A percentile compares a stretch with the other conserved stretches of the same genome.
phyloP scores from a whole-genome alignment of 306 rosid species.

The Mucuna pruriens region DNA sequence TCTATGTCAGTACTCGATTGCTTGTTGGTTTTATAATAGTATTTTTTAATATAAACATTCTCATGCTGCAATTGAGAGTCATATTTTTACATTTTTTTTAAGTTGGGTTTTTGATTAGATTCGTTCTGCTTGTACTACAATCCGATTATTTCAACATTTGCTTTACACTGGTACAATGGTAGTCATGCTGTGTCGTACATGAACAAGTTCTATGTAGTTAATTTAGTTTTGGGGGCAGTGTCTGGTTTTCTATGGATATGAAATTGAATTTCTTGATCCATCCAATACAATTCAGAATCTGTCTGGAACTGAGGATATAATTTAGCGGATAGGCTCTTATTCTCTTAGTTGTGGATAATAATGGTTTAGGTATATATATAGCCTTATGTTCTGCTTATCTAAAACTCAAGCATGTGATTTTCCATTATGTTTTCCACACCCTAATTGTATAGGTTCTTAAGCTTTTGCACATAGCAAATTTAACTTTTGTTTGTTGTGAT shows the following conservation, averaged over 20 bases:
- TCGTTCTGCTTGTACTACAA: neutral
- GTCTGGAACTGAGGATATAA: neutral
- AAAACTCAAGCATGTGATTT: too few species aligned
- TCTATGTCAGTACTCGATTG: slow-evolving; percentile 1
- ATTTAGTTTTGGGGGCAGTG: neutral
- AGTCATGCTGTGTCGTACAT: neutral
- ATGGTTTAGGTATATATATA: too few species aligned
- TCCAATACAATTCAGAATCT: too few species aligned
- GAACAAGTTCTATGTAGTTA: neutral
- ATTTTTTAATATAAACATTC: neutral
- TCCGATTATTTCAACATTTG: neutral
- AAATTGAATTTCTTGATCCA: too few species aligned
- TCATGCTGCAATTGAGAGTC: neutral
- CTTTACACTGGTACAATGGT: neutral
- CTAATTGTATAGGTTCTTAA: too few species aligned
- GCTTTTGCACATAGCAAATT: too few species aligned
- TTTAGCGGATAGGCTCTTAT: neutral
- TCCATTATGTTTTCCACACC: too few species aligned
- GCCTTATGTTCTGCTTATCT: too few species aligned
- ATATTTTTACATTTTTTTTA: neutral
- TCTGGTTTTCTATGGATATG: too few species aligned
- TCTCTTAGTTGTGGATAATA: neutral
- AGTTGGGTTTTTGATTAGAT: neutral
- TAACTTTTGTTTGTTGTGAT: too few species aligned
- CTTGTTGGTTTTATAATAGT: neutral